A percentile compares a stretch with the other conserved stretches of the same genome.
Conservation (phyloP, 2,329 filamentous ascomycete genomes). For the Massarina eburnea region DNA sequence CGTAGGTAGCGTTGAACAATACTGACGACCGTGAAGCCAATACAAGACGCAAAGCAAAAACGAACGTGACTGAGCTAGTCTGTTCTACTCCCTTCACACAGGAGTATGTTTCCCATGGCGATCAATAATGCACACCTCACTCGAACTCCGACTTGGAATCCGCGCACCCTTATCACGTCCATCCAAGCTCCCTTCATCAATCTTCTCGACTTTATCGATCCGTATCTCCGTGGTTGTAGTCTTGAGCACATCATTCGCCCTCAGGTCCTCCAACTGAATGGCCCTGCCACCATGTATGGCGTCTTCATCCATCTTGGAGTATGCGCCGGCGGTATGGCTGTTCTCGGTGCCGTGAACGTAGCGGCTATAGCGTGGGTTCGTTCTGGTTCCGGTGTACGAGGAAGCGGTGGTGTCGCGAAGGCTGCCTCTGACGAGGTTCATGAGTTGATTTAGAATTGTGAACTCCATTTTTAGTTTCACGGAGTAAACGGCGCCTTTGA, state of each 20-base stretch:
- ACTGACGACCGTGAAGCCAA: too few species aligned
- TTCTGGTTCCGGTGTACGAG: neutral
- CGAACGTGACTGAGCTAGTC: too few species aligned
- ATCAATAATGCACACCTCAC: slow-evolving; percentile 9
- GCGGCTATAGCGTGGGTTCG: neutral
- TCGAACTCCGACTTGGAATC: slow-evolving; percentile 3
- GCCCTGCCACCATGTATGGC: neutral
- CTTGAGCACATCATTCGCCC: slow-evolving; percentile 16
- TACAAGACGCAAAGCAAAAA: too few species aligned
- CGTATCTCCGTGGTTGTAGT: slow-evolving; percentile 21
- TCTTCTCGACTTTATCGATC: slow-evolving; percentile 15
- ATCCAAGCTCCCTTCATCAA: slow-evolving; percentile 3
- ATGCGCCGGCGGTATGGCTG: slow-evolving; percentile 12
- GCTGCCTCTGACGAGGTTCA: slow-evolving; percentile 16
- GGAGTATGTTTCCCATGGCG: neutral
- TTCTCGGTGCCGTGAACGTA: neutral
- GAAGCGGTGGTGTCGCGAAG: slow-evolving; percentile 4
- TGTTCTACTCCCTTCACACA: too few species aligned
- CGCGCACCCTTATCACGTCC: neutral
- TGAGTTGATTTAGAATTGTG: slow-evolving; percentile 50
- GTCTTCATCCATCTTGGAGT: slow-evolving; percentile 19
- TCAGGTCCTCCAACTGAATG: slow-evolving; percentile 11
- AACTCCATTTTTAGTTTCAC: slow-evolving; percentile 56
- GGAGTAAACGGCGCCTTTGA: slow-evolving; percentile 45
- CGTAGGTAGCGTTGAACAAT: too few species aligned